These are phyloP conservation scores for Pinus tabuliformis DNA, from an alignment of 75 land plant species.

Conservation along the genomic window DNA sequence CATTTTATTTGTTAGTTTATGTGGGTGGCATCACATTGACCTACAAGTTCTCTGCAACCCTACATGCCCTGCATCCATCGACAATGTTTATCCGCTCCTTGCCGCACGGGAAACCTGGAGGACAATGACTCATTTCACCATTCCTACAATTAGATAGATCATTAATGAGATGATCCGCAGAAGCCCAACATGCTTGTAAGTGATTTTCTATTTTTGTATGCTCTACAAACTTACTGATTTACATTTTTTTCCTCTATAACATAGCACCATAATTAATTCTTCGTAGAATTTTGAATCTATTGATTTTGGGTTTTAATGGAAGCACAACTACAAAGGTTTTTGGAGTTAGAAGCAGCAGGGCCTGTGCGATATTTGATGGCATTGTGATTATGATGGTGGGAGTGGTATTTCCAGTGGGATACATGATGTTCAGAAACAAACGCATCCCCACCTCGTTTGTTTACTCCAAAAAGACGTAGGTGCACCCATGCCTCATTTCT, in stretches of 20 bases:
- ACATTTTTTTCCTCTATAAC: too few relatives aligned
- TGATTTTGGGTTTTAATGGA: not conserved
- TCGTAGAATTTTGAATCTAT: not conserved
- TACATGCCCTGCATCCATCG: too few relatives aligned
- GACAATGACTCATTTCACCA: too few relatives aligned
- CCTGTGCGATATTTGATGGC: conserved; percentile 67
- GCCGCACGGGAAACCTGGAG: too few relatives aligned
- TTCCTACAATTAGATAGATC: too few relatives aligned
- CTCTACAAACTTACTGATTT: too few relatives aligned
- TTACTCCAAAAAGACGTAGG: conserved; percentile 91
- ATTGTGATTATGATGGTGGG: conserved; percentile 86
- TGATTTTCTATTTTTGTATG: not conserved
- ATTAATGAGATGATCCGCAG: too few relatives aligned
- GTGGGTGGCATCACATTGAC: too few relatives aligned
- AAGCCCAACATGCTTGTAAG: conserved; percentile 4
- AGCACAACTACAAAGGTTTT: conserved; percentile 23
- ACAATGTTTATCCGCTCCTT: too few relatives aligned
- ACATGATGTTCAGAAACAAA: conserved; percentile 89
- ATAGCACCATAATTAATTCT: too few relatives aligned
- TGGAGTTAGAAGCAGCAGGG: conserved; percentile 75
- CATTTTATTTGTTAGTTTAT: too few relatives aligned
- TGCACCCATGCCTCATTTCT: conserved; percentile 24
- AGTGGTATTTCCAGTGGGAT: conserved; percentile 79
- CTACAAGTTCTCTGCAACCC: too few relatives aligned
- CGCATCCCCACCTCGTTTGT: conserved; percentile 60